A percentile compares a stretch with the other conserved stretches of the same genome.
Conservation (phyloP, 2,329 filamentous ascomycete species). For the Botrytis medusae region DNA sequence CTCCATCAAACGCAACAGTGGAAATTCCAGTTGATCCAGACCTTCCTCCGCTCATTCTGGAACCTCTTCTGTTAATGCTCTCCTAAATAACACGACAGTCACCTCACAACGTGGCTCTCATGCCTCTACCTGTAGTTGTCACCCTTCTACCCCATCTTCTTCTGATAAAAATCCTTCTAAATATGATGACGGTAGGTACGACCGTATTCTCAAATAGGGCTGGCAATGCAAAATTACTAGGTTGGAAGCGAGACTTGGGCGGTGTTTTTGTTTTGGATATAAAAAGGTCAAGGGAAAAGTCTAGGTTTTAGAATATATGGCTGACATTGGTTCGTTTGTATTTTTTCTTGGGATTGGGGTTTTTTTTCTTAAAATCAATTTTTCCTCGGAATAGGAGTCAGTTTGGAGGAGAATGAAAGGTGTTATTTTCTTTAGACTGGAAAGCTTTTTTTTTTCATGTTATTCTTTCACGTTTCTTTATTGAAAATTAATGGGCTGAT, state of each 20-base stretch:
- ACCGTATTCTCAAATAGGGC: rapidly evolving
- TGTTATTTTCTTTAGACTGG: neutral
- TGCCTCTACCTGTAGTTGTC: neutral
- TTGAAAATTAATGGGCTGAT: neutral
- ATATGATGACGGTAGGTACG: neutral
- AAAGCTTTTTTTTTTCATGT: neutral
- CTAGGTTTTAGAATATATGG: neutral
- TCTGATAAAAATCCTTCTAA: neutral
- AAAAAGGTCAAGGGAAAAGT: neutral
- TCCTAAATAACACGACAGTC: neutral
- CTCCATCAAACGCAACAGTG: neutral
- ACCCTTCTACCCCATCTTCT: neutral
- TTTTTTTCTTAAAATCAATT: neutral
- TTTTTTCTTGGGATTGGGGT: neutral
- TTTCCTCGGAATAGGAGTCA: neutral
- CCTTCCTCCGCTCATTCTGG: neutral
- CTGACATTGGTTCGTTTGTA: neutral
- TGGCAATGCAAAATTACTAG: neutral
- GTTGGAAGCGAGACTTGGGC: neutral
- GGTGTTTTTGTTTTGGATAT: neutral
- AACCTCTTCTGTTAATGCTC: neutral
- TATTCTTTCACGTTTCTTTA: neutral
- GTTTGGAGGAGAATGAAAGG: neutral
- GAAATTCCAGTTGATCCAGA: neutral
- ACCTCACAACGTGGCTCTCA: neutral